Conservation (phyloP, 2,329 filamentous ascomycete genomes). For the Curvularia sp. region DNA sequence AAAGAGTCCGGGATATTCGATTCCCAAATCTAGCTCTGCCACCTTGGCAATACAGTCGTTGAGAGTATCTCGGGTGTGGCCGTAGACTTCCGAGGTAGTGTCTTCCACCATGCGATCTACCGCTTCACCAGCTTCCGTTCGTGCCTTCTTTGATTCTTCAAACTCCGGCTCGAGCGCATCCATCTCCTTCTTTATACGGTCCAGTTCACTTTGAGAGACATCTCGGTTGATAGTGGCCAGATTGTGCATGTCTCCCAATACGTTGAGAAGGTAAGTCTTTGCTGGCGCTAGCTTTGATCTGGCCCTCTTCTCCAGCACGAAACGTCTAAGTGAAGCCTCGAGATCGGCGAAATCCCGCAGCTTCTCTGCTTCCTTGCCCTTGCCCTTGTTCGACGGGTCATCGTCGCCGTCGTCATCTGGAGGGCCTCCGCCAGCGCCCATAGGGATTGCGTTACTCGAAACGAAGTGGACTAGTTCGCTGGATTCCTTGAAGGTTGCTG, state of each 20-base stretch:
- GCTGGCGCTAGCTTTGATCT: conserved; percentile 95
- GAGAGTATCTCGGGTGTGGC: conserved; percentile 78
- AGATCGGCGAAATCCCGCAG: conserved; percentile 87
- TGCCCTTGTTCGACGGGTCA: conserved; percentile 62
- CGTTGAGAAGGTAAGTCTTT: conserved; percentile 92
- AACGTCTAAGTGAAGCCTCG: conserved; percentile 86
- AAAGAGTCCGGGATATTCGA: conserved; percentile 86
- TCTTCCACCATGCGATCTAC: conserved; percentile 84
- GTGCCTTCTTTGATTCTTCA: conserved; percentile 82
- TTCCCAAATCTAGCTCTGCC: conserved; percentile 77
- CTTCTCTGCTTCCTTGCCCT: conserved; percentile 77
- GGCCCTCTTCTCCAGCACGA: conserved; percentile 94
- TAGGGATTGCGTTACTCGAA: conserved; percentile 92
- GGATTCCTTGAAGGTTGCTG: conserved; percentile 89
- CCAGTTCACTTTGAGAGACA: conserved; percentile 82
- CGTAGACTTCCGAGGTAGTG: conserved; percentile 84
- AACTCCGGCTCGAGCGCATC: conserved; percentile 83
- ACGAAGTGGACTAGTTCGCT: conserved; percentile 96
- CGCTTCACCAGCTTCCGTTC: conserved; percentile 78
- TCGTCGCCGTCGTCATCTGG: conserved; percentile 50
- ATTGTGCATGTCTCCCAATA: conserved; percentile 83
- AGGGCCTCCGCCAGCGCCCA: conserved; percentile 54
- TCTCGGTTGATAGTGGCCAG: conserved; percentile 87
- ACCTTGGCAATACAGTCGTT: conserved; percentile 77
- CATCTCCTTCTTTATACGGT: conserved; percentile 81